phyloP scores from a whole-genome alignment of 2,329 filamentous ascomycete species.

The Torrubiella hemipterigena region DNA sequence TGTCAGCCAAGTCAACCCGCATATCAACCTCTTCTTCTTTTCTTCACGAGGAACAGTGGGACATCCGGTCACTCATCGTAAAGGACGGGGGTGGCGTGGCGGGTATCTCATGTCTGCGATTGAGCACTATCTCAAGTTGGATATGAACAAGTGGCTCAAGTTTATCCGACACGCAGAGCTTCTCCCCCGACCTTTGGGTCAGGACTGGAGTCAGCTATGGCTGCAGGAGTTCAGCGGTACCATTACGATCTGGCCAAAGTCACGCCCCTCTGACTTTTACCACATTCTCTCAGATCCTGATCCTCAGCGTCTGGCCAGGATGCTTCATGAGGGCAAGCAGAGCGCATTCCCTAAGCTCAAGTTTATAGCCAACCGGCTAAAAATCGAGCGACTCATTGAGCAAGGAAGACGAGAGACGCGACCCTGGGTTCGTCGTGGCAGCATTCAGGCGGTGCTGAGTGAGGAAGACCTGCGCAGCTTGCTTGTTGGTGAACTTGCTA shows the following conservation, averaged over 20 bases:
- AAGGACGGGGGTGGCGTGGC: constrained; percentile 88
- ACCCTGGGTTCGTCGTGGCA: constrained; percentile 32
- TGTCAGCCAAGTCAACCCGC: constrained; percentile 80
- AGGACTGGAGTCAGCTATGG: constrained; percentile 97
- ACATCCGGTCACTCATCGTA: constrained; percentile 84
- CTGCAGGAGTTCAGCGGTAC: constrained; percentile 90
- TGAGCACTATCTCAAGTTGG: constrained; percentile 92
- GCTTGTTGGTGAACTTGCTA: constrained; percentile 23
- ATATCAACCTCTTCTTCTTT: constrained; percentile 99
- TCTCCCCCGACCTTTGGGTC: constrained; percentile 76
- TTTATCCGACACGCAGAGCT: constrained; percentile 88
- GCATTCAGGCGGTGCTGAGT: constrained; percentile 48
- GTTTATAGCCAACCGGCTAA: constrained; percentile 79
- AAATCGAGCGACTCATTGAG: constrained; percentile 63
- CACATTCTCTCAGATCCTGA: constrained; percentile 80
- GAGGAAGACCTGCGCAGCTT: constrained; percentile 46
- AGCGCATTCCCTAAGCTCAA: constrained; percentile 84
- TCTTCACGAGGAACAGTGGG: constrained; percentile 85
- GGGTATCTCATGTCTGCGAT: constrained; percentile 86
- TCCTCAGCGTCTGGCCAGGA: constrained; percentile 61
- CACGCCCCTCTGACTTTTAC: constrained; percentile 64
- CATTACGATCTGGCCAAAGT: constrained; percentile 92
- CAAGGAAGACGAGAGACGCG: constrained; percentile 42
- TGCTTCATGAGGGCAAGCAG: constrained; percentile 85
- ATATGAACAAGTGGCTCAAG: constrained; percentile 95